Evolutionary conservation across 805 yeast species (phyloP).

Genomic region (Brettanomyces nanus): DNA sequence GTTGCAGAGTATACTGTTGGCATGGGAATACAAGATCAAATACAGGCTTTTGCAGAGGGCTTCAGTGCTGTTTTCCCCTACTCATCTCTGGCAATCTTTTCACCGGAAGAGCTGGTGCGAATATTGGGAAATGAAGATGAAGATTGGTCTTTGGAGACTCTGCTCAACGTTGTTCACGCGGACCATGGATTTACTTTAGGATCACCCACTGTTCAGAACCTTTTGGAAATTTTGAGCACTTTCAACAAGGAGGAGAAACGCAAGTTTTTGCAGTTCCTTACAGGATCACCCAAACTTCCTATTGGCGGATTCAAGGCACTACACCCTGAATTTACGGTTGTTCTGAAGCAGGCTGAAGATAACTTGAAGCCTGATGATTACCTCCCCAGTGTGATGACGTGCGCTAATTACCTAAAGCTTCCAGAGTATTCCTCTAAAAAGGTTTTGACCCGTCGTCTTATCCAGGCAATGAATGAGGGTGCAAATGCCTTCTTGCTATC

Average conservation of each 20-base stretch:
- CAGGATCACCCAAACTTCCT: slow-evolving; percentile 91
- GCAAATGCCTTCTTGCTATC: slow-evolving; percentile 81
- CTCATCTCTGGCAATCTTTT: slow-evolving; percentile 58
- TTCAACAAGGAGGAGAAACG: slow-evolving; percentile 54
- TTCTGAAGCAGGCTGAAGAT: slow-evolving; percentile 71
- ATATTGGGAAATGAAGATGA: slow-evolving; percentile 75
- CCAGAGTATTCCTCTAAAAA: slow-evolving; percentile 69
- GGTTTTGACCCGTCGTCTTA: slow-evolving; percentile 48
- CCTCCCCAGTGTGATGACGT: slow-evolving; percentile 96
- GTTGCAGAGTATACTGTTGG: slow-evolving; percentile 55
- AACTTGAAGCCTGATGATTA: slow-evolving; percentile 65
- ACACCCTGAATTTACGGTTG: slow-evolving; percentile 80
- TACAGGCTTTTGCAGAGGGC: slow-evolving; percentile 66
- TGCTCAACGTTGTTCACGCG: slow-evolving; percentile 58
- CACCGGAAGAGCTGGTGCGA: slow-evolving; percentile 63
- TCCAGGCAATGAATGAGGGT: slow-evolving; percentile 78
- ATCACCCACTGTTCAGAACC: slow-evolving; percentile 50
- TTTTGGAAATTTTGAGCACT: slow-evolving; percentile 53
- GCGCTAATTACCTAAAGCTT: slow-evolving; percentile 87
- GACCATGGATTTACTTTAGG: slow-evolving; percentile 84
- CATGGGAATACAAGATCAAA: slow-evolving; percentile 56
- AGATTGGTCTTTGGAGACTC: slow-evolving; percentile 72
- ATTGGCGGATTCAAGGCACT: slow-evolving; percentile 86
- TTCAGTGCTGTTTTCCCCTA: slow-evolving; percentile 80
- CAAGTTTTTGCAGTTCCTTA: slow-evolving; percentile 73